Evolutionary conservation across 495 filamentous ascomycete genomes (phyloP), one percentile per base, ranked within the genome.

Genomic region (Penicillium steckii): DNA sequence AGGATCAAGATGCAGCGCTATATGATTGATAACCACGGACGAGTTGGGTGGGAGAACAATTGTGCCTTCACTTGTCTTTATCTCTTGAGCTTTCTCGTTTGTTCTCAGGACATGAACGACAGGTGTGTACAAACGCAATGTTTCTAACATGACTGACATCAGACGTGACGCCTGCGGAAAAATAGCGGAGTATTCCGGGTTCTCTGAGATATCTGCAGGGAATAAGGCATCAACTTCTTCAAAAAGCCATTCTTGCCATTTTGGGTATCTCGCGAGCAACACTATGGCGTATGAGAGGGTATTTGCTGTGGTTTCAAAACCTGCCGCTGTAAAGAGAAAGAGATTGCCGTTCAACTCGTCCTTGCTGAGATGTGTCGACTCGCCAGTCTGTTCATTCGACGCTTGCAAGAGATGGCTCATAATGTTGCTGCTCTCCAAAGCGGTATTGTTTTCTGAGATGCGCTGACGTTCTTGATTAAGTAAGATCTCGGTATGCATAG

Each of bases 301-400:
- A 37, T 76, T 78, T 0, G 80, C 74, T 0, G 79, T 81, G 0
- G 80, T 81, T 47, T 84, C 80, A 51, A 78, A 77, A 0, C 81
- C 81, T 3, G 81, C 81, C 23, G 75, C 68, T 24, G 68, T 81
- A 53, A 82, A 79, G 3, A 77, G 64, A 44, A 80, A 84, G 18
- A 83, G 71, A 43, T 81, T 81, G 32, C 78, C 78, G 18, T 69
- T 75, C 13, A 81, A 72, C 38, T 69, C 65, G 13, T 47, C 23
- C 13, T 48, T 45, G 40, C 19, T 52, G 24, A 24, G 42, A 12
- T 10, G 15, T 13, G 9, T 35, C 13, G 8, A 12, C 42, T 26
- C 26, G 23, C 12, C 18, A 21, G 23, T 29, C 27, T 45, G 32
- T 5, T 35, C 32, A 13, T 45, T 23, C 3, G 42, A 26, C 12